Base-by-base conservation (phyloP, 192 early-diverging fungal species). In the Phlyctochytrium bullatum region DNA sequence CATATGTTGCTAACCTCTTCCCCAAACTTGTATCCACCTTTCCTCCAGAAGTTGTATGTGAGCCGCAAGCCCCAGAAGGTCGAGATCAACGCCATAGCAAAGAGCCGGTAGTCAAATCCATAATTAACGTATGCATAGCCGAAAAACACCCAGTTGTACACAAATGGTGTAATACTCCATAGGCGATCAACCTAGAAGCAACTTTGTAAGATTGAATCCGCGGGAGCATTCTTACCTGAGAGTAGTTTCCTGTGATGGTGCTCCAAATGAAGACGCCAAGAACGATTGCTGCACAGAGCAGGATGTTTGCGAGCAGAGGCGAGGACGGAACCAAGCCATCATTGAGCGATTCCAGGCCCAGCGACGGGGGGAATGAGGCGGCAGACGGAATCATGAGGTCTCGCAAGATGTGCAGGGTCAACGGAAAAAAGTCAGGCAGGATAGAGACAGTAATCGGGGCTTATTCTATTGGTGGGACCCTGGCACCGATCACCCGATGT, bases 1-100 rank as follows among this genome's bases (percentile, higher is more conserved):
- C 40, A 25, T n/a, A 12, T 58, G 56, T 14, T 24, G 30, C 57
- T 14, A 58, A 34, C 66, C 34, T 69, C 68, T 24, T 69, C 68
- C 25, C 31, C 61, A 16, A 20, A 47, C 20, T 69, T 69, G 59
- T 69, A 69, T 16, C 68, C 68, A 10, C 68, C 68, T 65, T 91
- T 89, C 12, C 93, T 65, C 24, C 77, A 73, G 66, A 91, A 92
- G 76, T 93, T 95, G 70, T 78, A 91, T 0, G 90, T 91, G 36
- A 94, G 71, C 23, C 93, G 84, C 0, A 74, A 3, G 3, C 88
- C 87, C 94, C 94, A 97, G 23, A 86, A 23, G 0, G 76, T 61
- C 20, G 88, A 83, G 12, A 91, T 64, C 14, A 71, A 10, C 24
- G 76, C 52, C 3, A 82, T 80, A 0, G 74, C 52, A 16, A 80